phyloP scores from a whole-genome alignment of 352 stramenopile species.

The Phytophthora ramorum region DNA sequence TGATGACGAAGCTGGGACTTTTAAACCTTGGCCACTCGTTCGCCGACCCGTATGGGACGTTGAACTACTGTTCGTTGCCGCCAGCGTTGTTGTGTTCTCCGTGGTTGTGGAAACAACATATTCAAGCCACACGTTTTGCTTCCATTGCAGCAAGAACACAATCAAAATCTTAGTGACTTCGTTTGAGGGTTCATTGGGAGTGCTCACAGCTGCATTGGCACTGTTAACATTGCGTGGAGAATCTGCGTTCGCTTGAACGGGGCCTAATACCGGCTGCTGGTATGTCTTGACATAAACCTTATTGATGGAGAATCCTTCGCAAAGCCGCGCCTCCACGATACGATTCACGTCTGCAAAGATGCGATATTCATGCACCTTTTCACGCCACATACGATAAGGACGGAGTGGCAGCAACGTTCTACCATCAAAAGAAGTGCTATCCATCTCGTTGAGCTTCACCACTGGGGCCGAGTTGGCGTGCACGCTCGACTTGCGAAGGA shows the following conservation, averaged over 20 bases:
- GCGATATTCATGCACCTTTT: conserved; percentile 90
- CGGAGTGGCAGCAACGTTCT: conserved; percentile 67
- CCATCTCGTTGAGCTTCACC: conserved; percentile 71
- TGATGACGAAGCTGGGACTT: conserved; percentile 25
- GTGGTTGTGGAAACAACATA: conserved; percentile 84
- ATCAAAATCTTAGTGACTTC: conserved; percentile 76
- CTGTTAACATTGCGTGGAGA: conserved; percentile 11
- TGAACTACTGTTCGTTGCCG: conserved; percentile 4
- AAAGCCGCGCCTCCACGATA: conserved; percentile 81
- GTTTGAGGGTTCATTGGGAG: conserved; percentile 8
- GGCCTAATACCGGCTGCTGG: conserved; percentile 27
- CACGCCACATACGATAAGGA: conserved; percentile 86
- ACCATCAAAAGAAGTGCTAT: conserved; percentile 77
- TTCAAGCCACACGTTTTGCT: conserved; percentile 90
- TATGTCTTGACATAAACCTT: conserved; percentile 75
- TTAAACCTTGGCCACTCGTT: conserved; percentile 35
- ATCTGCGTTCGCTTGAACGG: conserved; percentile 9
- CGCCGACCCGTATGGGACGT: conserved; percentile 18
- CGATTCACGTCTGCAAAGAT: conserved; percentile 84
- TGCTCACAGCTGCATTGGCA: conserved; percentile 9
- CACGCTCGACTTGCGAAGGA: conserved; percentile 73
- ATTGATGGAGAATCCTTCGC: conserved; percentile 88
- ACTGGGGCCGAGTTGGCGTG: conserved; percentile 72
- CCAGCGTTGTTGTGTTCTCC: conserved; percentile 32
- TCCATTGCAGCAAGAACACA: conserved; percentile 89